A percentile compares a stretch with the other conserved stretches of the same genome.
Evolutionary conservation across 139 green algal species (phyloP).

Genomic region (Ettlia oleoabundans): DNA sequence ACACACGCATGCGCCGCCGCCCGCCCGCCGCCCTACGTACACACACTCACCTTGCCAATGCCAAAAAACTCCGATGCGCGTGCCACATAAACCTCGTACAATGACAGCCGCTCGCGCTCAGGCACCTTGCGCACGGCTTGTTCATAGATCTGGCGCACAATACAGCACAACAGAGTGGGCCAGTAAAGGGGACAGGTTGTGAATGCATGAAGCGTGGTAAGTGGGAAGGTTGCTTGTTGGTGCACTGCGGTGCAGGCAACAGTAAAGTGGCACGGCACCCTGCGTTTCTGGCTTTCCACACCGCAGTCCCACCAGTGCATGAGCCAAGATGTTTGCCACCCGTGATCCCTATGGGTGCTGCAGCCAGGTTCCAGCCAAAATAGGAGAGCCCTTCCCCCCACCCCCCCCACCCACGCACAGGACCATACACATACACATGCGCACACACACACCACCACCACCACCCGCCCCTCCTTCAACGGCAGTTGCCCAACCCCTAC

Average conservation of each 20-base stretch:
- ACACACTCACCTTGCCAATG: constrained; percentile 82
- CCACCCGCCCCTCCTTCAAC: too few species aligned
- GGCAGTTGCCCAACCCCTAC: too few species aligned
- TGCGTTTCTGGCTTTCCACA: not conserved
- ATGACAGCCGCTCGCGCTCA: constrained; percentile 69
- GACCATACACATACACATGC: not conserved
- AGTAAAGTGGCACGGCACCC: not conserved
- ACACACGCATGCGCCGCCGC: not conserved
- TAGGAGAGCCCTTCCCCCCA: not conserved
- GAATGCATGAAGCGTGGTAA: not conserved
- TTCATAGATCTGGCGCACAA: constrained; percentile 75
- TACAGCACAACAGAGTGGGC: too few species aligned
- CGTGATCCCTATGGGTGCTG: too few species aligned
- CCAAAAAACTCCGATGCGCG: constrained; percentile 94
- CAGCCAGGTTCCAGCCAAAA: too few species aligned
- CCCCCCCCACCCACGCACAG: not conserved
- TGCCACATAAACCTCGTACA: constrained; percentile 91
- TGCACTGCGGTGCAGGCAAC: not conserved
- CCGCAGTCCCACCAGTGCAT: too few species aligned
- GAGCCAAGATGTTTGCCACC: too few species aligned
- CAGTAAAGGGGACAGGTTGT: not conserved
- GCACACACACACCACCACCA: not conserved
- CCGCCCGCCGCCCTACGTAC: not conserved
- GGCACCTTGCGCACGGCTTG: constrained; percentile 76
- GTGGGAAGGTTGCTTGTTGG: not conserved